Evolutionary conservation across 805 yeast species (phyloP).

Genomic region (Metschnikowia vanudenii): DNA sequence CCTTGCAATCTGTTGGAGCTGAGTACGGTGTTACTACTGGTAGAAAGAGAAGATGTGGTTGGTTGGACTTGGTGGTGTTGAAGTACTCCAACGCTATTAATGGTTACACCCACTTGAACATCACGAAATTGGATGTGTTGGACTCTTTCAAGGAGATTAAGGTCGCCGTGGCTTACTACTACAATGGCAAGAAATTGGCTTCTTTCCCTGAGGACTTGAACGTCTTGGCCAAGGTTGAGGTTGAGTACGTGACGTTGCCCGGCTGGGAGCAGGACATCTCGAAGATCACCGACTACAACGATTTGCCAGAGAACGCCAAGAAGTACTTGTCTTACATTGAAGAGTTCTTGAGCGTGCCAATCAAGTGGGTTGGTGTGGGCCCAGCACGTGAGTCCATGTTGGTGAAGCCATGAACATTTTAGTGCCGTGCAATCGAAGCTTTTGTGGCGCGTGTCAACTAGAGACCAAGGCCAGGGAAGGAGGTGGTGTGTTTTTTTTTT

Average conservation of each 20-base stretch:
- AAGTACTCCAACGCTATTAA: constrained; percentile 88
- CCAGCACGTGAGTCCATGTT: constrained; percentile 95
- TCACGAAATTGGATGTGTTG: constrained; percentile 93
- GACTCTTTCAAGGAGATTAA: constrained; percentile 86
- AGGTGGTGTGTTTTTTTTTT: no score
- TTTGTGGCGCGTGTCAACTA: no score
- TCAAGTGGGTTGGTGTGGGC: constrained; percentile 98
- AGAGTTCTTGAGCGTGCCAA: constrained; percentile 76
- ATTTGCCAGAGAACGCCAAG: constrained; percentile 85
- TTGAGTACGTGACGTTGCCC: constrained; percentile 84
- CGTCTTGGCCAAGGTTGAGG: constrained; percentile 84
- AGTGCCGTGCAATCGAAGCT: no score
- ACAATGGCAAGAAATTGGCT: constrained; percentile 70
- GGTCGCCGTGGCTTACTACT: constrained; percentile 80
- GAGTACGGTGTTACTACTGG: constrained; percentile 99
- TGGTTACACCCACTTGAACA: constrained; percentile 92
- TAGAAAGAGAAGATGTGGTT: constrained; percentile 98
- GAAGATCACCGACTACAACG: constrained; percentile 61
- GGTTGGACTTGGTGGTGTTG: constrained; percentile 95
- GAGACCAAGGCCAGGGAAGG: no score
- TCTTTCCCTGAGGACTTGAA: constrained; percentile 92
- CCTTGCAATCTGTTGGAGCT: constrained; percentile 86
- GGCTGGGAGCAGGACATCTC: constrained; percentile 94
- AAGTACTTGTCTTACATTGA: constrained; percentile 83
- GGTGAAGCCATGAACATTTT: constrained; percentile 39